Evolutionary conservation across 2,329 filamentous ascomycete genomes (phyloP).

Genomic region (Ceratocystis diversiconidia): DNA sequence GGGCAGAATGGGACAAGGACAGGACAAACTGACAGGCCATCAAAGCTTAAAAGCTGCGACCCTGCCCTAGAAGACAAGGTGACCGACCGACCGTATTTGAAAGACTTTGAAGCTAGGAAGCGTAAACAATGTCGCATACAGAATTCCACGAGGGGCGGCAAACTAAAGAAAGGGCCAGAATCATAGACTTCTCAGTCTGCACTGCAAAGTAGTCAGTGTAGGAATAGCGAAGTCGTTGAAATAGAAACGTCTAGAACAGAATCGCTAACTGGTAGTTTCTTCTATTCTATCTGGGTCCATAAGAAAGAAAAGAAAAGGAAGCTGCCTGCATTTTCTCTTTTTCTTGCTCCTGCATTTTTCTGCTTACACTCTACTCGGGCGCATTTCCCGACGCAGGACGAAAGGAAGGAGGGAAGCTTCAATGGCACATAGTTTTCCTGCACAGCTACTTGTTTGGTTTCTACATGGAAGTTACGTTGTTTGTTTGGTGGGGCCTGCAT

Average conservation of each 20-base stretch:
- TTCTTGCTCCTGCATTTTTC: too few species aligned
- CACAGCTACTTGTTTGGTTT: not conserved
- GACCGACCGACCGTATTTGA: not conserved
- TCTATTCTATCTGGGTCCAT: not conserved
- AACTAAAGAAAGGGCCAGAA: not conserved
- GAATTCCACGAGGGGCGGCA: too few species aligned
- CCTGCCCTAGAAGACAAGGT: not conserved
- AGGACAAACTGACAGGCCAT: not conserved
- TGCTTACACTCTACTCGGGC: not conserved
- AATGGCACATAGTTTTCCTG: not conserved
- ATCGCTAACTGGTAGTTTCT: not conserved
- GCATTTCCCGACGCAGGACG: not conserved
- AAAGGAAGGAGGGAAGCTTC: not conserved
- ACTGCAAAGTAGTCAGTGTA: not conserved
- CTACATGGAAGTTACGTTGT: not conserved
- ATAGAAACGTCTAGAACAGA: constrained; percentile 2
- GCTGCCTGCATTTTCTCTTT: not conserved
- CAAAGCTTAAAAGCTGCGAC: not conserved
- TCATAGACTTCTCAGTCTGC: not conserved
- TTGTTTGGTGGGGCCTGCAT: not conserved
- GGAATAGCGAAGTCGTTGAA: not conserved
- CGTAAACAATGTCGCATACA: too few species aligned
- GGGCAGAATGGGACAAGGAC: not conserved
- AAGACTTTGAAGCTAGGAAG: too few species aligned
- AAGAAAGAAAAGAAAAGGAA: not conserved